These are phyloP conservation scores for Botrytis tulipae DNA, from an alignment of 2,329 filamentous ascomycete genomes.

Conservation along the genomic window DNA sequence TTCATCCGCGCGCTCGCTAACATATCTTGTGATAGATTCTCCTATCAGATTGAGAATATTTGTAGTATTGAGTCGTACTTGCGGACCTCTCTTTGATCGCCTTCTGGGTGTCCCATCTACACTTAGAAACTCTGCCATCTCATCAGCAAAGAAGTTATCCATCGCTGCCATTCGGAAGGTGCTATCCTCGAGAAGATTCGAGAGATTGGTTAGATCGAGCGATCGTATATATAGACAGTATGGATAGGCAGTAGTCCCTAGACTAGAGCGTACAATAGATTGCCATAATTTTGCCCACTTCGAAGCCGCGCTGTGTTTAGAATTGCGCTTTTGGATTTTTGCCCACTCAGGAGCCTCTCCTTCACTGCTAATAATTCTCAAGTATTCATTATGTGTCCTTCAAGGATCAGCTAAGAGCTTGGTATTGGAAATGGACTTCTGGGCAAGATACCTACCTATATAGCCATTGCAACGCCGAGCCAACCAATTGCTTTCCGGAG, in stretches of 20 bases:
- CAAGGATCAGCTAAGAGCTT: slow-evolving; percentile 27
- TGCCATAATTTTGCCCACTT: slow-evolving; percentile 66
- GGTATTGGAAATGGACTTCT: background rate
- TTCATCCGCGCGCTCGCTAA: slow-evolving; percentile 41
- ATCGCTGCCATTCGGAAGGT: slow-evolving; percentile 34
- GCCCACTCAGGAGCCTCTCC: slow-evolving; percentile 36
- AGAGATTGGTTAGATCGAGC: slow-evolving; percentile 62
- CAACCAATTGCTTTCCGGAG: slow-evolving; percentile 54
- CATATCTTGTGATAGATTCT: slow-evolving; percentile 54
- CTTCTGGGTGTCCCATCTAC: slow-evolving; percentile 38
- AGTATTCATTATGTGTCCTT: slow-evolving; percentile 49
- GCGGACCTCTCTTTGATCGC: slow-evolving; percentile 31
- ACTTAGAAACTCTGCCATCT: slow-evolving; percentile 39
- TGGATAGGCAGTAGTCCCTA: slow-evolving; percentile 61
- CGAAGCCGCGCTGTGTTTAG: slow-evolving; percentile 28
- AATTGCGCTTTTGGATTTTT: slow-evolving; percentile 15
- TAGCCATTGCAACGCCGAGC: slow-evolving; percentile 57
- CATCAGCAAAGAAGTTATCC: slow-evolving; percentile 43
- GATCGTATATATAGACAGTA: slow-evolving; percentile 67
- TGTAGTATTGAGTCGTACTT: slow-evolving; percentile 39
- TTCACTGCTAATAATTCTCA: slow-evolving; percentile 45
- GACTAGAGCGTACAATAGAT: slow-evolving; percentile 64
- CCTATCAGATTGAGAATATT: slow-evolving; percentile 50
- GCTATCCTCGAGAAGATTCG: slow-evolving; percentile 56
- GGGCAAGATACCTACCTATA: slow-evolving; percentile 53